Percentiles rank a stretch among this genome's conserved stretches.
Evolutionary conservation across 768 basidiomycete species (phyloP).

Genomic region (Mycena olivaceomarginata): DNA sequence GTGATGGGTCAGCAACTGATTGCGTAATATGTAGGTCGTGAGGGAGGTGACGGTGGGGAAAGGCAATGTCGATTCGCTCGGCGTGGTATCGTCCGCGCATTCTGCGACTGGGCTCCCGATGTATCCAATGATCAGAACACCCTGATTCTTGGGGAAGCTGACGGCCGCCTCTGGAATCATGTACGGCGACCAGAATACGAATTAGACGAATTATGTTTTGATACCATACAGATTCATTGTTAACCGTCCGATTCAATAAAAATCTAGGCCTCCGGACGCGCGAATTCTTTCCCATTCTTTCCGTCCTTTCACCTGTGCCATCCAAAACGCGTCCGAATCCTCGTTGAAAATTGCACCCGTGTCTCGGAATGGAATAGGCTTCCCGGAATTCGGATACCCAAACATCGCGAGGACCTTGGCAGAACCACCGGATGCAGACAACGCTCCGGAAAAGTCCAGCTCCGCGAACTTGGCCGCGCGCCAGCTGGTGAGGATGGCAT

Average conservation of each 20-base stretch:
- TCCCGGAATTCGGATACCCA: neutral
- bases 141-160: neutral
- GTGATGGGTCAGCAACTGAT: neutral
- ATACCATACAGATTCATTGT: too few species aligned
- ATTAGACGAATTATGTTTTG: too few species aligned
- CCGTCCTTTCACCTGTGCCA: neutral
- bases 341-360: neutral
- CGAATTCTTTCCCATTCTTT: neutral
- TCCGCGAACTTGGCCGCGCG: neutral
- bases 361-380: neutral
- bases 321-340: neutral
- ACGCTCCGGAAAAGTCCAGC: neutral
- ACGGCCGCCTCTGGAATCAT: too few species aligned
- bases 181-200: too few species aligned
- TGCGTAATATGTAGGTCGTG: constrained; percentile 5
- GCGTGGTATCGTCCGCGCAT: constrained; percentile 2
- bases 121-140: constrained; percentile 25
- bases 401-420: neutral
- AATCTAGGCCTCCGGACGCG: neutral
- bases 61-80: constrained; percentile 14
- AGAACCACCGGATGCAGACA: neutral
- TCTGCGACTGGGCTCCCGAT: constrained; percentile 32
- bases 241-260: neutral
- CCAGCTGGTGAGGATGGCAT: neutral
- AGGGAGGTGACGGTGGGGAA: constrained; percentile 14